These are phyloP conservation scores for Xylaria sp. DNA, from an alignment of 2,329 filamentous ascomycete species.

Conservation along the genomic window DNA sequence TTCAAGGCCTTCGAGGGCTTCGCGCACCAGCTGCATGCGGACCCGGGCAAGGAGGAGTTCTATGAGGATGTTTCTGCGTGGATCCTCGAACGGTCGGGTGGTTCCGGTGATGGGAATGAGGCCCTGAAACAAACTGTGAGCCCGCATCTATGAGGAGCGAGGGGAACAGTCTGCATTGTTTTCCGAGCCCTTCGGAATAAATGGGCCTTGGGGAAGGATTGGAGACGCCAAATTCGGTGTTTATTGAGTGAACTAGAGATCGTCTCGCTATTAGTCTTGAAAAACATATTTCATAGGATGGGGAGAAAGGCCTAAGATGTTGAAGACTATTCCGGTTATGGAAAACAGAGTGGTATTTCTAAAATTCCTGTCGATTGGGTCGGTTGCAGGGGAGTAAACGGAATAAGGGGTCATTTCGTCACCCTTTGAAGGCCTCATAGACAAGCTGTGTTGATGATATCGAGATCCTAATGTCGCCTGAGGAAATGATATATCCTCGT, in stretches of 20 bases:
- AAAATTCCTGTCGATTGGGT: neutral
- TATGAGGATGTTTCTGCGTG: slow-evolving; percentile 71
- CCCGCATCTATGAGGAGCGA: slow-evolving; percentile 38
- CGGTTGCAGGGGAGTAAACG: neutral
- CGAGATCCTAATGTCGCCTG: neutral
- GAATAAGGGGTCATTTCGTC: neutral
- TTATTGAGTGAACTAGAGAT: neutral
- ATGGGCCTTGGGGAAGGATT: neutral
- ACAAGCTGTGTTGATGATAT: neutral
- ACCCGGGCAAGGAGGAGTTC: slow-evolving; percentile 64
- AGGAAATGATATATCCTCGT: neutral
- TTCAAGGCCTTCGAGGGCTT: slow-evolving; percentile 80
- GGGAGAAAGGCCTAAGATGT: neutral
- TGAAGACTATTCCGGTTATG: neutral
- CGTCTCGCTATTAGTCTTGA: neutral
- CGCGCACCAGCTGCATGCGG: slow-evolving; percentile 78
- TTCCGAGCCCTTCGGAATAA: neutral
- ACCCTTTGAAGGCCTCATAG: neutral
- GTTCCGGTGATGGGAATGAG: slow-evolving; percentile 1
- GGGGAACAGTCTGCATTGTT: too few species aligned
- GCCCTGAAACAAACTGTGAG: slow-evolving; percentile 22
- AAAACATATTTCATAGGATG: neutral
- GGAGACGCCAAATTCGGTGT: neutral
- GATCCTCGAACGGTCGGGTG: slow-evolving; percentile 63
- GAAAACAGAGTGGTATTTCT: neutral